Conservation (phyloP, 1,139 yeast genomes). For the Debaryomyces psychrophilus region DNA sequence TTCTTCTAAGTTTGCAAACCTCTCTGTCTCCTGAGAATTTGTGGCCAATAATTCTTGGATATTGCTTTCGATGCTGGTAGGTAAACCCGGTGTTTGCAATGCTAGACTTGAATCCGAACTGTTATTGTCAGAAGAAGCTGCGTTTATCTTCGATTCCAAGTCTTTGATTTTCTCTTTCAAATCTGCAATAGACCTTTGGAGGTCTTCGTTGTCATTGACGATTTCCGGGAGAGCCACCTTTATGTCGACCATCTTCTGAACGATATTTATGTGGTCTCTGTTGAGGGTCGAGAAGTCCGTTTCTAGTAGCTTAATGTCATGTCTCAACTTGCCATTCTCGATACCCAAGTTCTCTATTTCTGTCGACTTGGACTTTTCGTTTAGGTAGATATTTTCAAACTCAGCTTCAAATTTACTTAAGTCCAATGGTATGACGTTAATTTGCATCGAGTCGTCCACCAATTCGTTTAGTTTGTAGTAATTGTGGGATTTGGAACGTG, state of each 20-base stretch:
- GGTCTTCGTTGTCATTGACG: constrained; percentile 72
- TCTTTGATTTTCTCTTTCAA: constrained; percentile 57
- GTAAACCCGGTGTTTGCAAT: constrained; percentile 32
- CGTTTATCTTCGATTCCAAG: constrained; percentile 44
- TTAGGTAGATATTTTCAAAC: constrained; percentile 68
- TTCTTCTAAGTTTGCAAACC: constrained; percentile 53
- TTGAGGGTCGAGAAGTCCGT: constrained; percentile 68
- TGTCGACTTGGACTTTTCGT: constrained; percentile 67
- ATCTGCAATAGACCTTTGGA: constrained; percentile 64
- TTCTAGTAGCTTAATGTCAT: constrained; percentile 76
- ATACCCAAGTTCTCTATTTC: constrained; percentile 69
- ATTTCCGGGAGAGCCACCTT: constrained; percentile 53
- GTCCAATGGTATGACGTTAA: constrained; percentile 71
- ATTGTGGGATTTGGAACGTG: constrained; percentile 11
- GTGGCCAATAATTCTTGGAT: constrained; percentile 48
- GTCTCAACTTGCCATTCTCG: constrained; percentile 72
- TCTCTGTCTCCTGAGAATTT: constrained; percentile 65
- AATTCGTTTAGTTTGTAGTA: constrained; percentile 69
- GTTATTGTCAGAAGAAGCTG: constrained; percentile 15
- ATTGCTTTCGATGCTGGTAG: constrained; percentile 47
- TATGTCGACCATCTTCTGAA: constrained; percentile 46
- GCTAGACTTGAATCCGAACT: constrained; percentile 8
- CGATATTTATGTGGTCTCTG: constrained; percentile 64
- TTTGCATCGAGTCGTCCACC: constrained; percentile 76
- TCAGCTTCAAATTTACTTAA: constrained; percentile 72